These are phyloP conservation scores for Herpetomonas tarakana DNA, from an alignment of 208 protist genomes.

Conservation along the genomic window DNA sequence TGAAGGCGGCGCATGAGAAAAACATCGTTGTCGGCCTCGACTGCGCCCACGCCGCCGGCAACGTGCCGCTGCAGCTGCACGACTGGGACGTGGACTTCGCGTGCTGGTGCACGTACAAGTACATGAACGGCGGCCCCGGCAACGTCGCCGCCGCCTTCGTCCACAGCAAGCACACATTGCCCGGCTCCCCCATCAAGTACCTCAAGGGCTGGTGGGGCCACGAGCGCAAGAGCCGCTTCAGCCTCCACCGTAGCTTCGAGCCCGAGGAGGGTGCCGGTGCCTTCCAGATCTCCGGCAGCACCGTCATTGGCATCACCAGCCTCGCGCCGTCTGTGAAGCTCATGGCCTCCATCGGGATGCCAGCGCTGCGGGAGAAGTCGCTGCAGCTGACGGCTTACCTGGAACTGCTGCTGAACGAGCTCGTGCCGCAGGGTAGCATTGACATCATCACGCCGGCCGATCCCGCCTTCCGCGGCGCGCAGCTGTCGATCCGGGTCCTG, in stretches of 20 bases:
- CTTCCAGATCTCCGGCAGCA: slow-evolving; percentile 81
- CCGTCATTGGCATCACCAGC: slow-evolving; percentile 58
- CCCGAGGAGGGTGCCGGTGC: slow-evolving; percentile 60
- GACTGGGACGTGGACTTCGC: slow-evolving; percentile 97
- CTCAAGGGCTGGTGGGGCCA: slow-evolving; percentile 93
- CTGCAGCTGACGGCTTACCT: slow-evolving; percentile 88
- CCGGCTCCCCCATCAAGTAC: slow-evolving; percentile 25
- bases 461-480: slow-evolving; percentile 74
- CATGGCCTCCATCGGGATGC: slow-evolving; percentile 79
- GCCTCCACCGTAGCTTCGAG: slow-evolving; percentile 62
- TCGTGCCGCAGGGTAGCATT: slow-evolving; percentile 55
- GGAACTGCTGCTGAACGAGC: slow-evolving; percentile 74
- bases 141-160: slow-evolving; percentile 91
- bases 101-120: slow-evolving; percentile 96
- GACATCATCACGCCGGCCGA: slow-evolving; percentile 88
- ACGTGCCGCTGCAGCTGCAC: slow-evolving; percentile 91
- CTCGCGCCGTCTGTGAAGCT: slow-evolving; percentile 83
- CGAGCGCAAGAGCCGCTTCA: slow-evolving; percentile 67
- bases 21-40: slow-evolving; percentile 91
- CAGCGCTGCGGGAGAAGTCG: slow-evolving; percentile 76
- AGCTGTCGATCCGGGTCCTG: slow-evolving; percentile 86
- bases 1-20: slow-evolving; percentile 70
- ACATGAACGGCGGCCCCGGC: slow-evolving; percentile 93
- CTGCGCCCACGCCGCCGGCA: slow-evolving; percentile 94
- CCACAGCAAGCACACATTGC: slow-evolving; percentile 77